These are phyloP conservation scores for Xylaria multiplex DNA, from an alignment of 2,329 filamentous ascomycete genomes.

Conservation along the genomic window DNA sequence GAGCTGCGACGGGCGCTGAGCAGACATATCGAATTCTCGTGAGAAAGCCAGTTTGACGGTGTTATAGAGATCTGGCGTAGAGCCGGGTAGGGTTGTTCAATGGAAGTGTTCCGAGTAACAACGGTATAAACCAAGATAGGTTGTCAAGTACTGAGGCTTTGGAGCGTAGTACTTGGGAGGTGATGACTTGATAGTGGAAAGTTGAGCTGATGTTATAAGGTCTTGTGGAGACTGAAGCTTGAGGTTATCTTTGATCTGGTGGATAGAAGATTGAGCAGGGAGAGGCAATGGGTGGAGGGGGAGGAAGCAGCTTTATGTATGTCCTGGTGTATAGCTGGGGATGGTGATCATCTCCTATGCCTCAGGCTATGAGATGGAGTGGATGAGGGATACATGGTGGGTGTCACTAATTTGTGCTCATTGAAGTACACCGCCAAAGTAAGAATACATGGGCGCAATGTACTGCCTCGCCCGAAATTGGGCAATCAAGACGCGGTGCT, in stretches of 20 bases:
- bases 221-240: slow-evolving; percentile 27
- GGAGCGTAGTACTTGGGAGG: slow-evolving; percentile 2
- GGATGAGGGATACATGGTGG: slow-evolving; percentile 43
- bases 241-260: slow-evolving; percentile 40
- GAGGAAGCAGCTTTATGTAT: slow-evolving; percentile 49
- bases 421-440: slow-evolving; percentile 47
- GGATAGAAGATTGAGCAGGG: slow-evolving; percentile 35
- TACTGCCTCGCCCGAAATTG: slow-evolving; percentile 41
- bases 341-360: slow-evolving; percentile 42
- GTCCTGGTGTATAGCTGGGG: slow-evolving; percentile 35
- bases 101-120: slow-evolving; percentile 1
- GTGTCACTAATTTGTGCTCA: slow-evolving; percentile 40
- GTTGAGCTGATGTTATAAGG: slow-evolving; percentile 20
- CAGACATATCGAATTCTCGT: slow-evolving; percentile 59
- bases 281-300: slow-evolving; percentile 37
- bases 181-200: slow-evolving; percentile 2
- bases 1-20: slow-evolving; percentile 71
- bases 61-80: slow-evolving; percentile 33
- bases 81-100: slow-evolving; percentile 23
- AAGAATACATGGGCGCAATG: slow-evolving; percentile 41
- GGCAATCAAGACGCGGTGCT: slow-evolving; percentile 38
- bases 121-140: slow-evolving; percentile 10
- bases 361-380: slow-evolving; percentile 33
- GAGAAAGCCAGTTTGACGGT: slow-evolving; percentile 47
- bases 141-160: slow-evolving; percentile 9